phyloP scores from a whole-genome alignment of 306 rosid genomes.

The Inga laurina region DNA sequence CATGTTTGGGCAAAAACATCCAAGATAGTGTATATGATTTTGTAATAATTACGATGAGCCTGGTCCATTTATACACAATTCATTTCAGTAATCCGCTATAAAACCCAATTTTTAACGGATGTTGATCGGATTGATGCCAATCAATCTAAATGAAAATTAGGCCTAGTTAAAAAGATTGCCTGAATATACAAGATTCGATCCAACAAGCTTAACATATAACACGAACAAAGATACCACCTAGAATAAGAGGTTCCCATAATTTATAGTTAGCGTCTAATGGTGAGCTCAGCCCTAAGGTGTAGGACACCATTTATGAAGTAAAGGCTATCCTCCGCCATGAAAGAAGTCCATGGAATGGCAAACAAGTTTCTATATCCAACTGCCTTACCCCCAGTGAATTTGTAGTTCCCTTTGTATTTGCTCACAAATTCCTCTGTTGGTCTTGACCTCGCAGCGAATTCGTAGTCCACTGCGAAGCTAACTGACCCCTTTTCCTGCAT shows the following conservation, averaged over 20 bases:
- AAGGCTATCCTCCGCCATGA: constrained; percentile 85
- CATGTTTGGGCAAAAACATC: too few species aligned
- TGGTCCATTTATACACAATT: too few species aligned
- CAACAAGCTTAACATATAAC: background rate
- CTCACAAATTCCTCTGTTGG: constrained; percentile 81
- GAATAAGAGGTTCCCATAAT: constrained; percentile 15
- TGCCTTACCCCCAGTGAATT: constrained; percentile 89
- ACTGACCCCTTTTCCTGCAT: constrained; percentile 97
- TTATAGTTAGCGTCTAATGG: constrained; percentile 65
- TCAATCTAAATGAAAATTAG: background rate
- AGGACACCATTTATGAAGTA: constrained; percentile 88
- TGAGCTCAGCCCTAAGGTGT: constrained; percentile 96
- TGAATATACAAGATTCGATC: constrained; percentile 17
- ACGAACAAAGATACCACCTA: constrained; percentile 30
- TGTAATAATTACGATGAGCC: too few species aligned
- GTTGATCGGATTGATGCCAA: background rate
- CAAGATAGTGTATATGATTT: too few species aligned
- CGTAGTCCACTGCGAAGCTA: constrained; percentile 90
- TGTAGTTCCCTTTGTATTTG: constrained; percentile 94
- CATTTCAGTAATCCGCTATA: background rate
- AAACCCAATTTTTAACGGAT: background rate
- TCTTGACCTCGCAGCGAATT: constrained; percentile 83
- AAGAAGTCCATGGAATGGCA: constrained; percentile 78
- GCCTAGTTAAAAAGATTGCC: background rate
- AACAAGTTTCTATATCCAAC: constrained; percentile 90